A percentile compares a stretch with the other conserved stretches of the same genome.
Evolutionary conservation across 2,329 filamentous ascomycete genomes (phyloP).

Genomic region (Penicillium occitanis): DNA sequence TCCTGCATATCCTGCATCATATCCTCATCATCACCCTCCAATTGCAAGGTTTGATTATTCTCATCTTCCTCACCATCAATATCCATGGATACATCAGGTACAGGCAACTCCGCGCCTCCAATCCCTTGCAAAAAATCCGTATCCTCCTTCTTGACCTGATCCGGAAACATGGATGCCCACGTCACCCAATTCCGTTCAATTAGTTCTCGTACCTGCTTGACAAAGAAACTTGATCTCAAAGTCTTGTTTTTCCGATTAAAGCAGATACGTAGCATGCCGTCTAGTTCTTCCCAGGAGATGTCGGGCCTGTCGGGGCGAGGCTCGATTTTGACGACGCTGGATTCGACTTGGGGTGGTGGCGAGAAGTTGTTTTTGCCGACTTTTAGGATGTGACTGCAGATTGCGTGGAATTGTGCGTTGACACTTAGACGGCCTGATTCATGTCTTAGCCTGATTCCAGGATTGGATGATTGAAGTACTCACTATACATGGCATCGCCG

Average conservation of each 20-base stretch:
- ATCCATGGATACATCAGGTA: conserved; percentile 25
- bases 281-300: conserved; percentile 93
- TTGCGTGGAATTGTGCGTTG: conserved; percentile 90
- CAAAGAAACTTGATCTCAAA: conserved; percentile 75
- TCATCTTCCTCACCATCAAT: conserved; percentile 29
- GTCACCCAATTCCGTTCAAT: conserved; percentile 22
- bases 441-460: not conserved
- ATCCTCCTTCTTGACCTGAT: conserved; percentile 19
- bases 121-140: conserved; percentile 20
- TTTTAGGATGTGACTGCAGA: conserved; percentile 51
- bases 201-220: conserved; percentile 43
- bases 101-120: conserved; percentile 48
- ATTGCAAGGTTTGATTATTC: not conserved
- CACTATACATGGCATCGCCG: conserved; percentile 81
- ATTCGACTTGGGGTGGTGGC: conserved; percentile 89
- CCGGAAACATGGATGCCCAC: conserved; percentile 21
- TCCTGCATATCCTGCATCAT: conserved; percentile 36
- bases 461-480: not conserved
- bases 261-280: conserved; percentile 77
- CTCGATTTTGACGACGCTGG: conserved; percentile 83
- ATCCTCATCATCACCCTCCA: conserved; percentile 56
- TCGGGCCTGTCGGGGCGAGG: conserved; percentile 82
- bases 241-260: conserved; percentile 93
- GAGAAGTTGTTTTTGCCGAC: conserved; percentile 96
- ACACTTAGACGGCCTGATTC: conserved; percentile 67